Base-by-base conservation (phyloP, 2,329 filamentous ascomycete genomes). In the Thielaviopsis punctulata region DNA sequence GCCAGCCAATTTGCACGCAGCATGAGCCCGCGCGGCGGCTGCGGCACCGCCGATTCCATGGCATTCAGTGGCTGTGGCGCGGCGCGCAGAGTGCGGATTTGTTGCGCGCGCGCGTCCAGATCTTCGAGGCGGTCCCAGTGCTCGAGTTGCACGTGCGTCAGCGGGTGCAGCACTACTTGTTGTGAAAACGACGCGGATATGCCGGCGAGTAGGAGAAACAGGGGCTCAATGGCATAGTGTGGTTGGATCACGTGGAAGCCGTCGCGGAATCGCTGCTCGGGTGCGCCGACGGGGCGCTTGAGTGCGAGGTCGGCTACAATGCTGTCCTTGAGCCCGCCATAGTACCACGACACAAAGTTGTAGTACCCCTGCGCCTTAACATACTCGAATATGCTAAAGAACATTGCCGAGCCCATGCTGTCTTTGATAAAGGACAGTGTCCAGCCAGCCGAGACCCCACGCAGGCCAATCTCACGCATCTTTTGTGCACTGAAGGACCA, bases 301-400 rank as follows among this genome's bases (percentile, higher is more conserved):
- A 51, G 19, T 8, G 52, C 48, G 10, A 52, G 43, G 19, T 55
- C 53, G 52, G 76, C 68, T 49, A 79, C 66, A 12, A 69, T 69
- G 30, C 77, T 70, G 41, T 71, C 68, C 24, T 69, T 72, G 22
- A 79, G 63, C 1, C 72, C 73, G 24, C 79, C 77, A 58, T 88
- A 88, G 62, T 80, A 85, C 68, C 76, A 79, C 13, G 73, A 76
- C 27, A 88, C 76, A 60, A 84, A 88, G 45, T 68, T 69, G 64
- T 86, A 86, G 65, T 85, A 69, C 12, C 73, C 72, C 62, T 88
- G 84, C 10, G 79, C 80, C 62, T 88, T 88, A 60, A 87, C 68
- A 47, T 79, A 84, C 65, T 89, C 84, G 57, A 89, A 88, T 0
- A 76, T 77, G 59, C 75, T 77, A 64, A 89, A 89, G 71, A 86